Conservation (phyloP, 2,329 filamentous ascomycete genomes). For the Pseudogymnoascus sp. region DNA sequence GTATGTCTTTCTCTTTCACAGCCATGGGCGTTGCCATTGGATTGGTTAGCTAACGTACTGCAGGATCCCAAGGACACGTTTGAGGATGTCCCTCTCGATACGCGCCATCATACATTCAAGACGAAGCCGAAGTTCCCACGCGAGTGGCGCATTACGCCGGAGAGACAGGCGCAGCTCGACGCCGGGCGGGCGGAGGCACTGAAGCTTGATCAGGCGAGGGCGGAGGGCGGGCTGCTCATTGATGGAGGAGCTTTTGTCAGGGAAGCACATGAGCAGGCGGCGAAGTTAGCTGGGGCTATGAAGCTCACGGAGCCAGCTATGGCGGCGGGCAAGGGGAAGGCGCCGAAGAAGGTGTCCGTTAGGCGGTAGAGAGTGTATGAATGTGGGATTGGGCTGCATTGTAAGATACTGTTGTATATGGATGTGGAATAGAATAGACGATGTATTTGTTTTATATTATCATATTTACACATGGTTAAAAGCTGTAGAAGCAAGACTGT, state of each 20-base stretch:
- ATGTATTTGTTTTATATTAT: constrained; percentile 3
- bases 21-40: background rate
- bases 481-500: background rate
- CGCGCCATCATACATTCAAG: constrained; percentile 71
- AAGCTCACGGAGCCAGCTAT: constrained; percentile 23
- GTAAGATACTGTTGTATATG: constrained; percentile 3
- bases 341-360: constrained; percentile 20
- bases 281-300: constrained; percentile 5
- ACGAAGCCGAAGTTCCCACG: constrained; percentile 63
- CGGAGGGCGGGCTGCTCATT: constrained; percentile 48
- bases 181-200: constrained; percentile 44
- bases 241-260: constrained; percentile 46
- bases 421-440: constrained; percentile 1
- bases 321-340: constrained; percentile 15
- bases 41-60: constrained; percentile 13
- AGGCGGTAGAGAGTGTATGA: constrained; percentile 15
- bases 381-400: constrained; percentile 1
- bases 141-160: constrained; percentile 70
- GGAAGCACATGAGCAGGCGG: constrained; percentile 25
- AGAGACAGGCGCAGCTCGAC: constrained; percentile 59
- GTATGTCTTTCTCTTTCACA: constrained; percentile 30
- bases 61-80: constrained; percentile 72
- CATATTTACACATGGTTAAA: background rate
- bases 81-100: constrained; percentile 80
- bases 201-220: constrained; percentile 45